These are phyloP conservation scores for Haplographium delicatum DNA, from an alignment of 495 filamentous ascomycete species.

Conservation along the genomic window DNA sequence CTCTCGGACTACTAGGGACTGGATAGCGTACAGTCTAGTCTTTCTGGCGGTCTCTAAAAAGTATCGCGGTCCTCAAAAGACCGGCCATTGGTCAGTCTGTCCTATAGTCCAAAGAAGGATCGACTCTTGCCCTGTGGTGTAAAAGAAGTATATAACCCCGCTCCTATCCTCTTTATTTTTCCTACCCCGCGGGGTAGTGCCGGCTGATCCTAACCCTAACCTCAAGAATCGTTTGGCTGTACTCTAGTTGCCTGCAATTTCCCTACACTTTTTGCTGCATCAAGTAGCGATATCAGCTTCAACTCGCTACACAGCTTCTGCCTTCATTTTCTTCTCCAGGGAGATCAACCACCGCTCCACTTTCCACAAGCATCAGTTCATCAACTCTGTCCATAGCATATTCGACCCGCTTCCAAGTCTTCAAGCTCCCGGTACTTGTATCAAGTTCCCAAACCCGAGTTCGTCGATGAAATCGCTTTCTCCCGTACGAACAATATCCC, in stretches of 20 bases:
- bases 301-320: conserved; percentile 22
- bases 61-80: too few relatives aligned
- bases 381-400: conserved; percentile 33
- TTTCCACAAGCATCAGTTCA: conserved; percentile 34
- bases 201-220: too few relatives aligned
- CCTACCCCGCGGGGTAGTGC: too few relatives aligned
- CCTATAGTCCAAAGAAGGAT: too few relatives aligned
- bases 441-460: conserved; percentile 33
- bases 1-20: too few relatives aligned
- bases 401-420: conserved; percentile 37
- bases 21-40: too few relatives aligned
- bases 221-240: too few relatives aligned
- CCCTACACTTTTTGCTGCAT: conserved; percentile 19
- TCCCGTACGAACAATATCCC: conserved; percentile 33
- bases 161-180: too few relatives aligned
- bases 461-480: conserved; percentile 33
- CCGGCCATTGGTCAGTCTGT: too few relatives aligned
- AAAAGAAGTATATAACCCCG: too few relatives aligned
- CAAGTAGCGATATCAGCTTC: conserved; percentile 21
- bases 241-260: conserved; percentile 15
- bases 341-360: conserved; percentile 26
- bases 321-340: conserved; percentile 22
- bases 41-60: too few relatives aligned
- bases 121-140: too few relatives aligned
- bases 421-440: conserved; percentile 29